phyloP scores from a whole-genome alignment of 345 rosid species.

The Populus davidiana region DNA sequence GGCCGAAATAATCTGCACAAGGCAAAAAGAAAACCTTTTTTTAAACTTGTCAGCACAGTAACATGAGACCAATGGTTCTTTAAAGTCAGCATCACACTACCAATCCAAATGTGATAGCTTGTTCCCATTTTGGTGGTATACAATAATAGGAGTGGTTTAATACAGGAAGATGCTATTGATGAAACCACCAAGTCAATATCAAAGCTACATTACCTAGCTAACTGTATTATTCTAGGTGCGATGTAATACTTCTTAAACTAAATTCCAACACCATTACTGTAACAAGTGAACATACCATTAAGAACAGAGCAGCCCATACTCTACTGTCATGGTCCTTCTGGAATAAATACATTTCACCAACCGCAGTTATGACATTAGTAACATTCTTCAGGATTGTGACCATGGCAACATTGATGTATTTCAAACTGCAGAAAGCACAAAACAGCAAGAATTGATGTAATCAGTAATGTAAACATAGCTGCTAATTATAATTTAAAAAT shows the following conservation, averaged over 20 bases:
- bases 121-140: not conserved
- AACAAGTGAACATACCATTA: slow-evolving; percentile 64
- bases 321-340: slow-evolving; percentile 82
- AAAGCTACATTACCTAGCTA: slow-evolving; percentile 1
- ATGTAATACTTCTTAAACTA: not conserved
- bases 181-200: not conserved
- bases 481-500: not conserved
- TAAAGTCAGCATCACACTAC: not conserved
- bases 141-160: not conserved
- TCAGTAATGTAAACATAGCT: not conserved
- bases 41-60: not conserved
- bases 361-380: slow-evolving; percentile 90
- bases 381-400: slow-evolving; percentile 97
- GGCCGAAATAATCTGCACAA: slow-evolving; percentile 80
- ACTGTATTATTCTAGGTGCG: not conserved
- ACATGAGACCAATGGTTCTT: not conserved
- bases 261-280: not conserved
- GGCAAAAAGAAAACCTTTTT: slow-evolving; percentile 7
- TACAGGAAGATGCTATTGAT: not conserved
- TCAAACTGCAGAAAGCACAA: slow-evolving; percentile 60
- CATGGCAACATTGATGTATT: slow-evolving; percentile 98
- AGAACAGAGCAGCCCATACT: slow-evolving; percentile 94
- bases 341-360: slow-evolving; percentile 97
- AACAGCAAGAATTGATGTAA: not conserved
- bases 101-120: not conserved